Conservation (phyloP, 116 monocot genomes). For the Zostera marina region DNA sequence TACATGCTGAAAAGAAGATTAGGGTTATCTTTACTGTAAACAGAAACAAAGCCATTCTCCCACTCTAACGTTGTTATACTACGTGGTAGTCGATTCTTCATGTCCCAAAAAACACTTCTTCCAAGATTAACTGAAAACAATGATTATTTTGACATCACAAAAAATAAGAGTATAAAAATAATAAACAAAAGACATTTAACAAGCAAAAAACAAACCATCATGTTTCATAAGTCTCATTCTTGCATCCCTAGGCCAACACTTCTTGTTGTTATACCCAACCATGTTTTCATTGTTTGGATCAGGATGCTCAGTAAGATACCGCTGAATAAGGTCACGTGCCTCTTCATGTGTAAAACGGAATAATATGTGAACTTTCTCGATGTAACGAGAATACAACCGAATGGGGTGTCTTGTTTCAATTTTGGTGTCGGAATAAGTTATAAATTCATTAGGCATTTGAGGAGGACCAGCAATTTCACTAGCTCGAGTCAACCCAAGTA, state of each 20-base stretch:
- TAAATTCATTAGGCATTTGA: conserved; percentile 24
- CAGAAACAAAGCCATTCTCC: conserved; percentile 28
- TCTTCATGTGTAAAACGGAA: conserved; percentile 25
- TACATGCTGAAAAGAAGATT: conserved; percentile 29
- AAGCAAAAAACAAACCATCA: conserved; percentile 12
- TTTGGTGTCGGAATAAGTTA: conserved; percentile 18
- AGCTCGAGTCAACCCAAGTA: conserved; percentile 25
- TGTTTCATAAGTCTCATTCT: conserved; percentile 29
- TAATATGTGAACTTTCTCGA: conserved; percentile 24
- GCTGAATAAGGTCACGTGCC: conserved; percentile 22
- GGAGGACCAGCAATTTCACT: conserved; percentile 26
- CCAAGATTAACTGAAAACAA: conserved; percentile 21
- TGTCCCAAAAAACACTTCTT: conserved; percentile 27
- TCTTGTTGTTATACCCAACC: conserved; percentile 28
- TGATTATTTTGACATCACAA: neutral
- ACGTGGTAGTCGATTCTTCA: conserved; percentile 24
- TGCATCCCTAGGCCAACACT: conserved; percentile 29
- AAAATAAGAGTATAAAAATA: neutral
- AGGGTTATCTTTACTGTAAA: conserved; percentile 27
- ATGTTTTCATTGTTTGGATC: conserved; percentile 30
- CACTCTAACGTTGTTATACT: conserved; percentile 28
- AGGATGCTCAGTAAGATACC: conserved; percentile 22
- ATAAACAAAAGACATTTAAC: neutral
- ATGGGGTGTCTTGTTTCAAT: conserved; percentile 23
- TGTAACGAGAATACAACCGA: conserved; percentile 23